Conservation (phyloP, 371 early-diverging fungal species). For the Synchytrium microbalum region DNA sequence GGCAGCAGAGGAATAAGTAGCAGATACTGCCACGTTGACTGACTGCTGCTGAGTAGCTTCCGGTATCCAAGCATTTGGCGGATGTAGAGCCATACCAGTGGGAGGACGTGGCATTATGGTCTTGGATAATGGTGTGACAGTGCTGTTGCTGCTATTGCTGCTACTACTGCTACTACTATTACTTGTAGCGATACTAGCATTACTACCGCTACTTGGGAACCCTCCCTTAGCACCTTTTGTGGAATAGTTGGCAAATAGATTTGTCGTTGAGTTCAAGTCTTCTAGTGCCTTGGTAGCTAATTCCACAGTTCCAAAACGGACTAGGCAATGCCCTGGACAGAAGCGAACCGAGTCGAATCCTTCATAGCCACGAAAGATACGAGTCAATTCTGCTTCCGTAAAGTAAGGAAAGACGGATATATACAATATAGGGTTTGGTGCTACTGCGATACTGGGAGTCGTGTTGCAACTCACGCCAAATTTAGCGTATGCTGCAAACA, state of each 20-base stretch:
- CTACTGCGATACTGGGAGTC: conserved; percentile 31
- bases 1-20: too few species aligned
- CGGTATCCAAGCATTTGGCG: too few species aligned
- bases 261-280: conserved; percentile 35
- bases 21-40: too few species aligned
- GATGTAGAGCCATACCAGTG: too few species aligned
- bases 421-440: conserved; percentile 37
- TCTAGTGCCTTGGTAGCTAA: conserved; percentile 29
- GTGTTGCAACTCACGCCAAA: conserved; percentile 29
- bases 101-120: too few species aligned
- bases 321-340: conserved; percentile 34
- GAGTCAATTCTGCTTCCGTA: conserved; percentile 31
- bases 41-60: too few species aligned
- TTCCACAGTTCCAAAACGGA: conserved; percentile 31
- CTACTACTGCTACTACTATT: not conserved
- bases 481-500: conserved; percentile 40
- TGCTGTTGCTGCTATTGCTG: too few species aligned
- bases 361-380: conserved; percentile 32
- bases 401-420: conserved; percentile 36
- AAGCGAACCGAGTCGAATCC: conserved; percentile 41
- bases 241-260: conserved; percentile 39
- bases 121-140: too few species aligned
- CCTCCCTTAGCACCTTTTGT: conserved; percentile 31
- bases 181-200: not conserved
- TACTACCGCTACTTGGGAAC: conserved; percentile 6